phyloP scores from a whole-genome alignment of 257 asterid genomes.

The Plantago ovata region DNA sequence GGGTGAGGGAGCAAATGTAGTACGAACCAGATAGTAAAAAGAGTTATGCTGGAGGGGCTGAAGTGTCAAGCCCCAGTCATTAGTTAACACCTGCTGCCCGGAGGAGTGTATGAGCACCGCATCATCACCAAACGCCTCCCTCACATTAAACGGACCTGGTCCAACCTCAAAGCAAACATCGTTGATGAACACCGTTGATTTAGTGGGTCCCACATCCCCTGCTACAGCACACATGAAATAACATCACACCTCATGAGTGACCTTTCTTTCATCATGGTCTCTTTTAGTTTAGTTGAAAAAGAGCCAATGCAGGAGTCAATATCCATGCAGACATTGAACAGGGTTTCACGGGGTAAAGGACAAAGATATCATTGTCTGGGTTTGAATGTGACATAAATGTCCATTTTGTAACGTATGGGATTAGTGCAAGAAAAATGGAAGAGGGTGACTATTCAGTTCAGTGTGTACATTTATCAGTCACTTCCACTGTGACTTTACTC shows the following conservation, averaged over 20 bases:
- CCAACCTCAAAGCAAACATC: slow-evolving; percentile 89
- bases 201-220: slow-evolving; percentile 36
- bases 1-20: slow-evolving; percentile 32
- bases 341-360: slow-evolving; percentile 33
- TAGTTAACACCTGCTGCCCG: slow-evolving; percentile 72
- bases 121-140: slow-evolving; percentile 82
- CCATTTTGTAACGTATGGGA: slow-evolving; percentile 20
- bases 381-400: slow-evolving; percentile 27
- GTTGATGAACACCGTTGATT: slow-evolving; percentile 75
- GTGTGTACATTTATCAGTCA: slow-evolving; percentile 31
- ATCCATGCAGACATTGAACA: slow-evolving; percentile 54
- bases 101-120: slow-evolving; percentile 69
- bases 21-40: slow-evolving; percentile 68
- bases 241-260: slow-evolving; percentile 11
- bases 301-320: slow-evolving; percentile 35
- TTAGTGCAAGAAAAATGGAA: slow-evolving; percentile 1
- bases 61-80: slow-evolving; percentile 77
- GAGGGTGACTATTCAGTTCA: slow-evolving; percentile 4
- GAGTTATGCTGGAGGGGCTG: slow-evolving; percentile 82
- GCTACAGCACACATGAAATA: slow-evolving; percentile 38
- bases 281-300: neutral
- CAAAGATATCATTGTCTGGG: slow-evolving; percentile 43
- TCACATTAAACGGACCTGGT: slow-evolving; percentile 56
- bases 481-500: slow-evolving; percentile 37
- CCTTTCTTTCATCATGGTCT: neutral